phyloP scores from a whole-genome alignment of 2,329 filamentous ascomycete genomes.

The Cercospora beticola region DNA sequence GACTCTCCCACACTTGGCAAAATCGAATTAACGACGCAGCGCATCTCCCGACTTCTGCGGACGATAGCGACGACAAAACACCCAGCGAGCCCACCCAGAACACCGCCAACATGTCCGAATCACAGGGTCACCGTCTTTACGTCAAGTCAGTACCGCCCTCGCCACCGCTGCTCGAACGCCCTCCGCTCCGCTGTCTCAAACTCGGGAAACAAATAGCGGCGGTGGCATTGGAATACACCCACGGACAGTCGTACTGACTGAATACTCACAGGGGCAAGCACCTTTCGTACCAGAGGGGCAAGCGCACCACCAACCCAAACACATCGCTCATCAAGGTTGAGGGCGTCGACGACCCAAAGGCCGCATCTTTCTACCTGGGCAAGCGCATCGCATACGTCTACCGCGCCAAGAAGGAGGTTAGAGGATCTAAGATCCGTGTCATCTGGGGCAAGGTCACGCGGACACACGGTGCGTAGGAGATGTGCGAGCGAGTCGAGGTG shows the following conservation, averaged over 20 bases:
- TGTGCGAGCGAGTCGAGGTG: not conserved
- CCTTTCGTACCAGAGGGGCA: slow-evolving; percentile 95
- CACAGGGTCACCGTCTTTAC: slow-evolving; percentile 38
- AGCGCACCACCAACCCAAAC: slow-evolving; percentile 84
- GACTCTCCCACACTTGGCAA: slow-evolving; percentile 9
- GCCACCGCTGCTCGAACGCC: slow-evolving; percentile 5
- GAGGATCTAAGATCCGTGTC: slow-evolving; percentile 95
- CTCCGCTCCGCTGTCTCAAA: not conserved
- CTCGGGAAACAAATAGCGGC: slow-evolving; percentile 1
- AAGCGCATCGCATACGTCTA: slow-evolving; percentile 99
- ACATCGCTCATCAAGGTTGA: slow-evolving; percentile 92
- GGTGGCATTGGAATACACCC: not conserved
- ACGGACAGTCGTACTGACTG: slow-evolving; percentile 12
- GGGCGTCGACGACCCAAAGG: slow-evolving; percentile 87
- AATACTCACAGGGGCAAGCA: slow-evolving; percentile 69
- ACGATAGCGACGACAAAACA: slow-evolving; percentile 16
- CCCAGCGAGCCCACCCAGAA: slow-evolving; percentile 21
- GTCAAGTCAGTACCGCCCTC: slow-evolving; percentile 34
- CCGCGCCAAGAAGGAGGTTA: slow-evolving; percentile 89
- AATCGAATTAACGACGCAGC: not conserved
- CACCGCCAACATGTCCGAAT: slow-evolving; percentile 31
- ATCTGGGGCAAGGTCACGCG: slow-evolving; percentile 99
- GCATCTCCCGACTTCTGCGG: slow-evolving; percentile 9
- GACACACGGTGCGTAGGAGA: slow-evolving; percentile 70
- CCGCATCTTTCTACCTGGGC: slow-evolving; percentile 96